phyloP scores from a whole-genome alignment of 2,329 filamentous ascomycete species.

The Neurospora sp. region DNA sequence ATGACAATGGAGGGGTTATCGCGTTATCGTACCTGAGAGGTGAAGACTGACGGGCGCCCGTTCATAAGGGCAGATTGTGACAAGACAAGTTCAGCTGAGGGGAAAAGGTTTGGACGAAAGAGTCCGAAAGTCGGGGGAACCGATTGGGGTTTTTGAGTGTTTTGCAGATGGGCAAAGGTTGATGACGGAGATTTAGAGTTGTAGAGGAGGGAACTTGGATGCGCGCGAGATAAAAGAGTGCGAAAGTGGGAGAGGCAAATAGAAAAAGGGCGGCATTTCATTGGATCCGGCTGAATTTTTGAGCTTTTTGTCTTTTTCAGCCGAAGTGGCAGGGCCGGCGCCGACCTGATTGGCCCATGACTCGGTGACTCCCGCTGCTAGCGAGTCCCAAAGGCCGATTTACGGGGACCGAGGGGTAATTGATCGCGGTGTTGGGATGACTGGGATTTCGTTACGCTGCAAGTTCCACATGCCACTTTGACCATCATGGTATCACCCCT shows the following conservation, averaged over 20 bases:
- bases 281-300: background rate
- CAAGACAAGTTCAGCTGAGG: conserved; percentile 23
- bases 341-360: background rate
- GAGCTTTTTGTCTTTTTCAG: background rate
- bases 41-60: conserved; percentile 76
- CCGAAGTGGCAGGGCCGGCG: background rate
- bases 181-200: conserved; percentile 6
- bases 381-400: background rate
- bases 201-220: conserved; percentile 5
- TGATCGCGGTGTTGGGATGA: background rate
- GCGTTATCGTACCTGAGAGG: conserved; percentile 60
- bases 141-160: conserved; percentile 10
- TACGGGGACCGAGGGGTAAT: background rate
- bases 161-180: conserved; percentile 7
- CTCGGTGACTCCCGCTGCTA: background rate
- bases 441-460: background rate
- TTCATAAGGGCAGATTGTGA: conserved; percentile 64
- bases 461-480: background rate
- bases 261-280: background rate
- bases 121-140: conserved; percentile 10
- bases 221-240: conserved; percentile 8
- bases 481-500: background rate
- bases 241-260: background rate
- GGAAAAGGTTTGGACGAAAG: conserved; percentile 12
- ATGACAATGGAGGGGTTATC: conserved; percentile 3